Evolutionary conservation across 768 basidiomycete genomes (phyloP).

Genomic region (Agrocybe praecox): DNA sequence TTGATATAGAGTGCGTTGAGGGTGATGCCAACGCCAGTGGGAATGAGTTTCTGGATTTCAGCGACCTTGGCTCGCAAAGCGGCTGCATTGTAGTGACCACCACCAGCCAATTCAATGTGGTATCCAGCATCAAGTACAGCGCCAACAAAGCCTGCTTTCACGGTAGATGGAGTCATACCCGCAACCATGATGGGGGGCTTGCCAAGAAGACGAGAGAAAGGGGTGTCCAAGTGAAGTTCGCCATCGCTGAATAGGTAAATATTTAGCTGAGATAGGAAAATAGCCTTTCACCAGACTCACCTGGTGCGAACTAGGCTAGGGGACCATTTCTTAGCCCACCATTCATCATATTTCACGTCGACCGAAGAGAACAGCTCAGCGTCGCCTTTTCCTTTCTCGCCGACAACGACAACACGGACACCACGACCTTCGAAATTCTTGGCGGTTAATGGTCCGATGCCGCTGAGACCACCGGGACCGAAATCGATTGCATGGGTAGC

Average conservation of each 20-base stretch:
- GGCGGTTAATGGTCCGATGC: slow-evolving; percentile 89
- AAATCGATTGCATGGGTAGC: slow-evolving; percentile 97
- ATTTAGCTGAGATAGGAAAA: slow-evolving; percentile 2
- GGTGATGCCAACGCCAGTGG: slow-evolving; percentile 89
- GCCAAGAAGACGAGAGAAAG: slow-evolving; percentile 93
- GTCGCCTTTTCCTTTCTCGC: slow-evolving; percentile 89
- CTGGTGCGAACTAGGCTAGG: slow-evolving; percentile 88
- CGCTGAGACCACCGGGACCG: slow-evolving; percentile 92
- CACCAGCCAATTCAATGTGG: slow-evolving; percentile 96
- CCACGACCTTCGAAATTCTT: slow-evolving; percentile 94
- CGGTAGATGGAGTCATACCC: slow-evolving; percentile 98
- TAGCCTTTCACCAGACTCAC: slow-evolving; percentile 44
- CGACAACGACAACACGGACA: slow-evolving; percentile 84
- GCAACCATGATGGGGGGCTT: slow-evolving; percentile 99
- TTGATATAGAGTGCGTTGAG: slow-evolving; percentile 98
- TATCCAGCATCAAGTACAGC: slow-evolving; percentile 93
- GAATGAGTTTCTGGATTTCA: slow-evolving; percentile 87
- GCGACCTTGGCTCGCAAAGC: slow-evolving; percentile 89
- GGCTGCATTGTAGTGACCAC: slow-evolving; percentile 92
- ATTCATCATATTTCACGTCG: slow-evolving; percentile 73
- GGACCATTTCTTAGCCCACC: slow-evolving; percentile 90
- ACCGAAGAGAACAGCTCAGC: slow-evolving; percentile 79
- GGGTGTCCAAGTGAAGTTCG: slow-evolving; percentile 89
- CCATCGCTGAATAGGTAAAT: slow-evolving; percentile 71
- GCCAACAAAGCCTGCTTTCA: slow-evolving; percentile 92